Evolutionary conservation across 805 yeast species (phyloP).

Genomic region (Candida ortonii): DNA sequence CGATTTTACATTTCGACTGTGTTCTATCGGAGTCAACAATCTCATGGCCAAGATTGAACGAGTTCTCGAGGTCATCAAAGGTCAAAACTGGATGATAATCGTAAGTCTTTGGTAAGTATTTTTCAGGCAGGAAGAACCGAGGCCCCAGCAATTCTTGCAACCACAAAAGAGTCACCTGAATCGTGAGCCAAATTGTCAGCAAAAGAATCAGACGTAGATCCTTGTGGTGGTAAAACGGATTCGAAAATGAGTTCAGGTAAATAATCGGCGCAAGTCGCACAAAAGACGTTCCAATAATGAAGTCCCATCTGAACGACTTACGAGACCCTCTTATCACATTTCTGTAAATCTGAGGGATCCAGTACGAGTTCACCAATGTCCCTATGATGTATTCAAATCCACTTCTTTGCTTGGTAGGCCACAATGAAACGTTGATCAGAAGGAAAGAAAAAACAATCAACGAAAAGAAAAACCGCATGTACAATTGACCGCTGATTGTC

Average conservation of each 20-base stretch:
- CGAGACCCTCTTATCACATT: constrained; percentile 69
- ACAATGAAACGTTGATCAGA: constrained; percentile 52
- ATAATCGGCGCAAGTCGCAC: constrained; percentile 62
- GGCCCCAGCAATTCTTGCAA: constrained; percentile 73
- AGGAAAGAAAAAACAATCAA: constrained; percentile 55
- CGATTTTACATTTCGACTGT: constrained; percentile 49
- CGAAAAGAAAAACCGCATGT: constrained; percentile 53
- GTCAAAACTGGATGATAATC: constrained; percentile 73
- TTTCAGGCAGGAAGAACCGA: constrained; percentile 76
- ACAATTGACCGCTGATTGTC: constrained; percentile 53
- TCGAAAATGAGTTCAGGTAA: constrained; percentile 48
- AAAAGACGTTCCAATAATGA: constrained; percentile 64
- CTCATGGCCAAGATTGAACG: constrained; percentile 53
- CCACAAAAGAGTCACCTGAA: constrained; percentile 57
- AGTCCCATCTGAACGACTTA: constrained; percentile 69
- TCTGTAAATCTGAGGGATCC: constrained; percentile 87
- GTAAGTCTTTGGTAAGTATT: constrained; percentile 74
- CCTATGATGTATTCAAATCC: constrained; percentile 56
- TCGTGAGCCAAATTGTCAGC: constrained; percentile 50
- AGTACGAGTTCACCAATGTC: constrained; percentile 60
- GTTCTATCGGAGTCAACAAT: constrained; percentile 32
- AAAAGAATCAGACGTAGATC: constrained; percentile 50
- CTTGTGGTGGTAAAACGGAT: constrained; percentile 69
- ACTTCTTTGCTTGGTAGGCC: constrained; percentile 59
- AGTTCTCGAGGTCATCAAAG: constrained; percentile 58